Percentiles rank a stretch among this genome's conserved stretches.
Conservation (phyloP, 345 rosid genomes). For the Populus alba region DNA sequence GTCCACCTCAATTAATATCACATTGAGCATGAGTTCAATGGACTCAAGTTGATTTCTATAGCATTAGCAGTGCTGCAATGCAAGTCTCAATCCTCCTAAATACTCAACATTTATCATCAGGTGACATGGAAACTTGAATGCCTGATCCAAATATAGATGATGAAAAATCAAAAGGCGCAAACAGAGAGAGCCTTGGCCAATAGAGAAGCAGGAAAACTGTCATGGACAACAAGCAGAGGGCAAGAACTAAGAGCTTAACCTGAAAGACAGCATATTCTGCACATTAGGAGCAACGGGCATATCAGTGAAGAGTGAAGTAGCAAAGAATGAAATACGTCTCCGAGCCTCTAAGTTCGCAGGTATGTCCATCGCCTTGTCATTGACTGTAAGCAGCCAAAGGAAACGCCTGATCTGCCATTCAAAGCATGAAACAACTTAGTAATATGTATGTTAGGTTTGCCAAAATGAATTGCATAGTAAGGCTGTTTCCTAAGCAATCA, state of each 20-base stretch:
- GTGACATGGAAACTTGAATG: no score
- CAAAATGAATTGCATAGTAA: no score
- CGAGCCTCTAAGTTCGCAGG: conserved; percentile 85
- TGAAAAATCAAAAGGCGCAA: background rate
- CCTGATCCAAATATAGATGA: no score
- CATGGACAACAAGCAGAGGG: background rate
- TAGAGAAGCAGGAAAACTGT: no score
- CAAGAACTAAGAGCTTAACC: conserved; percentile 40
- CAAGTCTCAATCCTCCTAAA: no score
- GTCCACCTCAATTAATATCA: no score
- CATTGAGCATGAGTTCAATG: no score
- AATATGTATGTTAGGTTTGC: background rate
- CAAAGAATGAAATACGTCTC: conserved; percentile 87
- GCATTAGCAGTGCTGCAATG: no score
- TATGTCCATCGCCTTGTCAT: conserved; percentile 85
- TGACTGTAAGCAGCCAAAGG: conserved; percentile 67
- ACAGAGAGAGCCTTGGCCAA: background rate
- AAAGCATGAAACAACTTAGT: conserved; percentile 25
- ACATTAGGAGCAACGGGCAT: conserved; percentile 90
- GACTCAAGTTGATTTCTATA: no score
- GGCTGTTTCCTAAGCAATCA: no score
- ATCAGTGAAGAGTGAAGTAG: conserved; percentile 91
- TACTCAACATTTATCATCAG: no score
- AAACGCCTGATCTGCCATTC: conserved; percentile 71
- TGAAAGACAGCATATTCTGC: conserved; percentile 87